A percentile compares a stretch with the other conserved stretches of the same genome.
Conservation (phyloP, 345 rosid genomes). For the Gossypium arboreum region DNA sequence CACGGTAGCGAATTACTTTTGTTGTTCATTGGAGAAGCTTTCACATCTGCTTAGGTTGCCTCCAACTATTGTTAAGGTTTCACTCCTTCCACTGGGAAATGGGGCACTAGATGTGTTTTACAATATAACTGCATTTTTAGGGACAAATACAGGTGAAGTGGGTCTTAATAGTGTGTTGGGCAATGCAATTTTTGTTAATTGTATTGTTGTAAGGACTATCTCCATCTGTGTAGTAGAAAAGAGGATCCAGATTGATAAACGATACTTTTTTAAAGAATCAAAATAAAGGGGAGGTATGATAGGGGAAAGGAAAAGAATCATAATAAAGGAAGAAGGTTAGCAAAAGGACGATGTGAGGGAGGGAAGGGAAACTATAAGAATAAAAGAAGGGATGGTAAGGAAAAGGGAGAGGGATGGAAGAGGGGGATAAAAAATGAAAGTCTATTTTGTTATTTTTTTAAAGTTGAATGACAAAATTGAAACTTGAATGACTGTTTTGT, state of each 20-base stretch:
- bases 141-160: slow-evolving; percentile 63
- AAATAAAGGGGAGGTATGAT: too few species aligned
- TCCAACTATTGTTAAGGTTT: slow-evolving; percentile 79
- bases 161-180: slow-evolving; percentile 89
- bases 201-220: slow-evolving; percentile 69
- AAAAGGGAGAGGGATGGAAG: too few species aligned
- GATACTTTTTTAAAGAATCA: slow-evolving; percentile 63
- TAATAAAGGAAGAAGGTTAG: too few species aligned
- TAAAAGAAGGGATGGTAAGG: too few species aligned
- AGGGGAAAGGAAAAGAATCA: too few species aligned
- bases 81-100: slow-evolving; percentile 86
- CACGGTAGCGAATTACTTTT: slow-evolving; percentile 88
- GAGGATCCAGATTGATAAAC: slow-evolving; percentile 63
- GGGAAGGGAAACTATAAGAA: too few species aligned
- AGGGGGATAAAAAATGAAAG: too few species aligned
- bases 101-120: slow-evolving; percentile 93
- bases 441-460: accelerated
- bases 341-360: too few species aligned
- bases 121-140: slow-evolving; percentile 79
- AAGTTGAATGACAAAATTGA: too few species aligned
- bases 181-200: slow-evolving; percentile 79
- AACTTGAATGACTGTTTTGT: accelerated
- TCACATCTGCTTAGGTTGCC: slow-evolving; percentile 67
- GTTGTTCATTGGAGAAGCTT: slow-evolving; percentile 80
- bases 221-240: slow-evolving; percentile 63